These are phyloP conservation scores for Russula abietina DNA, from an alignment of 768 basidiomycete genomes.

Conservation along the genomic window DNA sequence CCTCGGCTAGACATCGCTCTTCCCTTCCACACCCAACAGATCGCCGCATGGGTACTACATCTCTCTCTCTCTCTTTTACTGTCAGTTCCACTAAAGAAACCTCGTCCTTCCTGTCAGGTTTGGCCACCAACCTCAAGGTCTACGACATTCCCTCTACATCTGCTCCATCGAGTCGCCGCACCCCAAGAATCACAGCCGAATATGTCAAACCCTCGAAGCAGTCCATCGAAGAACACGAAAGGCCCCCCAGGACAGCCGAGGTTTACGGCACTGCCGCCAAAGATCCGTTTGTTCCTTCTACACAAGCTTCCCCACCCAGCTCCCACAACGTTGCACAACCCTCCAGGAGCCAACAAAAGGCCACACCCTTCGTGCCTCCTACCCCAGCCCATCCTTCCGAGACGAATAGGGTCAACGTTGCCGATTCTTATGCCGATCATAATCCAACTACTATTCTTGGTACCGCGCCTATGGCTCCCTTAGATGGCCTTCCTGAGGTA, in stretches of 20 bases:
- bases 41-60: too few species aligned
- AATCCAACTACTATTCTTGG: constrained; percentile 35
- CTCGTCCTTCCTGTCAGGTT: background rate
- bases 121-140: constrained; percentile 22
- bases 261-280: constrained; percentile 49
- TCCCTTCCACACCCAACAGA: too few species aligned
- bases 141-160: constrained; percentile 19
- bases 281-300: constrained; percentile 41
- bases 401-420: constrained; percentile 76
- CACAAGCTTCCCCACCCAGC: constrained; percentile 41
- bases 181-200: constrained; percentile 49
- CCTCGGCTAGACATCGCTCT: too few species aligned
- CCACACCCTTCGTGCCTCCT: constrained; percentile 33
- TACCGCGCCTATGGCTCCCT: constrained; percentile 47
- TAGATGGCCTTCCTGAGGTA: constrained; percentile 8
- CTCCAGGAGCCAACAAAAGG: constrained; percentile 23
- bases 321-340: constrained; percentile 20
- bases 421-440: constrained; percentile 57
- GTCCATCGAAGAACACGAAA: constrained; percentile 71
- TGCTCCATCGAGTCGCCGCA: constrained; percentile 13
- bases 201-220: constrained; percentile 69
- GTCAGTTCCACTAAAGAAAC: too few species aligned
- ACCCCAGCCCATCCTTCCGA: constrained; percentile 78
- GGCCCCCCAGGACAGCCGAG: constrained; percentile 57
- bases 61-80: too few species aligned